Base-by-base conservation (phyloP, 441 rosid species). In the Biscutella laevigata region DNA sequence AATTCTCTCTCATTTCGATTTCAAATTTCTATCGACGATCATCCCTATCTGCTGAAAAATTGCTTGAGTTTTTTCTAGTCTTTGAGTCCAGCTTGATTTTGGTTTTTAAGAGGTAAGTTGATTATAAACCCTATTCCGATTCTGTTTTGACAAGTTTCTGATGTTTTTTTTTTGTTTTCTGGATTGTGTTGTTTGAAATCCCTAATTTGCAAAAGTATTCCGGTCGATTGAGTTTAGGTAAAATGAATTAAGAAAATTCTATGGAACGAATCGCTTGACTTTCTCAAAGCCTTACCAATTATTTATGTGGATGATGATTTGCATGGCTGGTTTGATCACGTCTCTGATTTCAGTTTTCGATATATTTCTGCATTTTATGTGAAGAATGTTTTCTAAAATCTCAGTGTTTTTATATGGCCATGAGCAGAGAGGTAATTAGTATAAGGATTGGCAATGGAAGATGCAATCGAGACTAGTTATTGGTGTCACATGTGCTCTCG, bases 401-500 rank as follows among this genome's bases (percentile, higher is more conserved):
- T 62, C 2, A 35, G 4, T 6, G 28, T n/a, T 34, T 33, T 21
- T 4, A 19, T 40, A 33, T 33, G 57, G 13, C 44, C 4, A 2
- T 27, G 35, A 7, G 38, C 51, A 64, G 69, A 41, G 34, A 29
- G 36, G n/a, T n/a, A n/a, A n/a, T 37, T 10, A 39, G 37, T 17
- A 1, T 1, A 51, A 8, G 19, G 46, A 44, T 22, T 12, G 14
- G 40, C 11, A 50, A 79, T 79, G 85, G 95, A 78, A 7, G 88
- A 77, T 63, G 66, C 72, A 52, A 58, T 63, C 26, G 75, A 68
- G 53, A 69, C 76, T 15, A 72, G 70, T 46, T 86, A 82, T 45
- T 84, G 94, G 94, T 89, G 95, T 71, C 57, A 89, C 59, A 39
- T 50, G 80, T 82, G 97, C 60, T 53, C 71, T 24, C 84, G 50